Evolutionary conservation across 352 stramenopile genomes (phyloP).

Genomic region (Phytophthora megakarya): DNA sequence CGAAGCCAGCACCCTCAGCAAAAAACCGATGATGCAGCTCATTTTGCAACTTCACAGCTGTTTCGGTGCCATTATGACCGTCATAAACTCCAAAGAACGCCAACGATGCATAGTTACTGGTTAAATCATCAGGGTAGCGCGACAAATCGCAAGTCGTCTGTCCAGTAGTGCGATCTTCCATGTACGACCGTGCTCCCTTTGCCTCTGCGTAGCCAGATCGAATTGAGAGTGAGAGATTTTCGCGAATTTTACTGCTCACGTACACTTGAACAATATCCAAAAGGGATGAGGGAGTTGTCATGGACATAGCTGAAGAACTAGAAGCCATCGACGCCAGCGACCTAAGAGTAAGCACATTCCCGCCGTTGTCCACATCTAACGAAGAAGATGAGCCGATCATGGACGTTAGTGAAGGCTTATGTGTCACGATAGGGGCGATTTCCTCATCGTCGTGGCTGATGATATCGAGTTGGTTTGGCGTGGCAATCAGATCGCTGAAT

Average conservation of each 20-base stretch:
- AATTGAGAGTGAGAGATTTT: conserved; percentile 75
- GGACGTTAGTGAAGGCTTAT: conserved; percentile 30
- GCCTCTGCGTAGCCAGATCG: conserved; percentile 84
- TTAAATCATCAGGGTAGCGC: conserved; percentile 44
- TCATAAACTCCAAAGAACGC: conserved; percentile 90
- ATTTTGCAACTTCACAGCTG: conserved; percentile 75
- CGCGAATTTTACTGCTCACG: conserved; percentile 87
- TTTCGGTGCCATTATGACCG: conserved; percentile 86
- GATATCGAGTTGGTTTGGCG: conserved; percentile 59
- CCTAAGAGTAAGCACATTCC: conserved; percentile 25
- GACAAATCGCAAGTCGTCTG: conserved; percentile 54
- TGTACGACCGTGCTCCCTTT: conserved; percentile 85
- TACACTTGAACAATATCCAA: conserved; percentile 82
- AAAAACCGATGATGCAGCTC: conserved; percentile 84
- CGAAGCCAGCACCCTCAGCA: conserved; percentile 53
- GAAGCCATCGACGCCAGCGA: conserved; percentile 35
- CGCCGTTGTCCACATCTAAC: conserved; percentile 34
- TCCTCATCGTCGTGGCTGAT: conserved; percentile 71
- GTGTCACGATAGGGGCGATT: conserved; percentile 49
- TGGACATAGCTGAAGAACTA: conserved; percentile 23
- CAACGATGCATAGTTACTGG: conserved; percentile 48
- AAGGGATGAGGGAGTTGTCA: conserved; percentile 11
- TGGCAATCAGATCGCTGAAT: conserved; percentile 82
- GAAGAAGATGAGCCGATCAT: conserved; percentile 39
- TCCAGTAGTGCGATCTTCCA: conserved; percentile 83